Base-by-base conservation (phyloP, 331 rosid genomes). In the Malus hybrid region DNA sequence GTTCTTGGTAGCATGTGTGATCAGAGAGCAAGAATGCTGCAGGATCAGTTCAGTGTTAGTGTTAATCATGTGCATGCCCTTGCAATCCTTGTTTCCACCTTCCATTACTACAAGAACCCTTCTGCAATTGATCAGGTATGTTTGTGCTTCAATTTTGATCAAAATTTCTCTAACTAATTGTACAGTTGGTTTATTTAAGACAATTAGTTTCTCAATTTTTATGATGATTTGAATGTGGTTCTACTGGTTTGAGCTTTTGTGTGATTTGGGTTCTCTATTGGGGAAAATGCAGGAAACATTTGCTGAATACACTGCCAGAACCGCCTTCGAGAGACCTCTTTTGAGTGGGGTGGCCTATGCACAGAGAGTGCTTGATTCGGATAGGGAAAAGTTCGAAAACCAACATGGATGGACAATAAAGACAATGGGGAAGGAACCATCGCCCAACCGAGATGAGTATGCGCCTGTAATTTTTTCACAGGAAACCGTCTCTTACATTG, bases 41-140 rank as follows among this genome's bases (percentile, higher is more conserved):
- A 95, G 81, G 99, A 95, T 85, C 99, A 92, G 77, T 95, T 95
- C 80, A 90, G 81, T 84, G 99, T 95, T 46, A 95, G 99, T 64
- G 97, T 95, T 69, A 95, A 95, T 76, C 99, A 95, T 83, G 98
- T 95, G 27, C 97, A 95, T 80, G 99, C 99, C 71, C 87, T 95
- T 46, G 97, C 99, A 50, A 90, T 95, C 80, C 96, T 95, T 56
- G 98, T 95, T 71, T 95, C 99, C 39, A 95, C 98, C 79, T 95
- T 90, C 84, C 96, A 92, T 80, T 95, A 92, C 77, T 93, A 83
- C 88, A 88, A 83, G 86, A 79, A 33, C 83, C 96, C 97, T 66
- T 95, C 99, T 48, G 99, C 99, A 44, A 92, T 95, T 83, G 98
- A 95, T 78, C 97, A 92, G 99, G 99, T 95, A 76, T 81, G 98